These are phyloP conservation scores for Puccinia coronata DNA, from an alignment of 1,284 basidiomycete genomes.

Conservation along the genomic window DNA sequence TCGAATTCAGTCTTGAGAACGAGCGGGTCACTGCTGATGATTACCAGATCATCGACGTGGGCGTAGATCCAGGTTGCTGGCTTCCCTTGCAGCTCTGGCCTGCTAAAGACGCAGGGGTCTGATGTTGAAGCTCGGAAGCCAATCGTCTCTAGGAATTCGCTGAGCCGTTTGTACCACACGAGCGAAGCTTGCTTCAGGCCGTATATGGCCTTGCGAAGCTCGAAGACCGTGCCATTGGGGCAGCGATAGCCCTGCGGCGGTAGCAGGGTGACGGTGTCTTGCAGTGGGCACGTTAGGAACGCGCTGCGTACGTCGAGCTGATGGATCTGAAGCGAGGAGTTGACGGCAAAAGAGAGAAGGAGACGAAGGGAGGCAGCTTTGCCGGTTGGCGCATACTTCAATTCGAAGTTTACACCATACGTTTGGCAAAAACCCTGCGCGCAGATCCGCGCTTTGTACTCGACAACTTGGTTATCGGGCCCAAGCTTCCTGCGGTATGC, in stretches of 20 bases:
- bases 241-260: background rate
- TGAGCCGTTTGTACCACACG: background rate
- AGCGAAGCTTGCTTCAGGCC: background rate
- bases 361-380: too few relatives aligned
- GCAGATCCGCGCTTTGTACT: too few relatives aligned
- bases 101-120: background rate
- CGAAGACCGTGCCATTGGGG: background rate
- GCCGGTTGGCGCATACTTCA: too few relatives aligned
- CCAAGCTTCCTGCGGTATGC: too few relatives aligned
- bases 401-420: too few relatives aligned
- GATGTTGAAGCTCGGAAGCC: background rate
- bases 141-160: background rate
- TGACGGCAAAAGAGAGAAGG: slow-evolving; percentile 2
- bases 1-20: background rate
- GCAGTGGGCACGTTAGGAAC: slow-evolving; percentile 1
- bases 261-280: background rate
- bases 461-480: too few relatives aligned
- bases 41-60: background rate
- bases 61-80: background rate
- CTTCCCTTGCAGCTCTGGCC: background rate
- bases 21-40: background rate
- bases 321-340: background rate
- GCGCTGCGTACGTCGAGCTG: slow-evolving; percentile 17
- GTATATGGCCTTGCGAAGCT: background rate
- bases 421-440: too few relatives aligned